Evolutionary conservation across 2,329 filamentous ascomycete species (phyloP).

Genomic region (Claviceps sp.): DNA sequence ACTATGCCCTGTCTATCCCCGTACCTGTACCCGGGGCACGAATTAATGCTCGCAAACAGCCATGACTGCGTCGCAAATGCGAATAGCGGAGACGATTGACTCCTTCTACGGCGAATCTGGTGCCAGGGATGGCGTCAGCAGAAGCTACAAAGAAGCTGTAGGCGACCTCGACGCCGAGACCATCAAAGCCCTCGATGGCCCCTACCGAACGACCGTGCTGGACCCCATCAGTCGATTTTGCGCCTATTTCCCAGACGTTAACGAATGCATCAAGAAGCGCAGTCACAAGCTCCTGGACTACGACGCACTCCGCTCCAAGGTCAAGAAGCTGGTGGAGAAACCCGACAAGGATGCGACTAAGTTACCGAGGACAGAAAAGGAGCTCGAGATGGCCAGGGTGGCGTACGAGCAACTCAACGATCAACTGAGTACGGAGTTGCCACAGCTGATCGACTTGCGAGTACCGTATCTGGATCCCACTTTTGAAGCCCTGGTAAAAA

Average conservation of each 20-base stretch:
- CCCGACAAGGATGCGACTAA: slow-evolving; percentile 98
- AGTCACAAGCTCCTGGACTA: slow-evolving; percentile 98
- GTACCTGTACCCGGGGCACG: background rate
- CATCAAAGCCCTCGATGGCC: slow-evolving; percentile 94
- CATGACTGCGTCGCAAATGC: slow-evolving; percentile 99
- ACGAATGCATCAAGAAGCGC: slow-evolving; percentile 98
- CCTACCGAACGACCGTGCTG: slow-evolving; percentile 84
- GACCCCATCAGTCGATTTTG: slow-evolving; percentile 95
- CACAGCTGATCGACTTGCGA: slow-evolving; percentile 89
- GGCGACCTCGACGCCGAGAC: slow-evolving; percentile 96
- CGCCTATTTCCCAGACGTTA: slow-evolving; percentile 97
- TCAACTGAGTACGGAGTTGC: slow-evolving; percentile 82
- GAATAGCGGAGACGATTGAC: slow-evolving; percentile 97
- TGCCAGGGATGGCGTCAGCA: slow-evolving; percentile 84
- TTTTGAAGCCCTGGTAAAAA: slow-evolving; percentile 97
- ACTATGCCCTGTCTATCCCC: background rate
- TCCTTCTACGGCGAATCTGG: slow-evolving; percentile 97
- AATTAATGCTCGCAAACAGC: slow-evolving; percentile 33
- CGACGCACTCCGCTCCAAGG: slow-evolving; percentile 86
- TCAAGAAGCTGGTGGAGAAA: slow-evolving; percentile 95
- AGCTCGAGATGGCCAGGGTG: slow-evolving; percentile 83
- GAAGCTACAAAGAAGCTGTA: slow-evolving; percentile 96
- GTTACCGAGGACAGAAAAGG: slow-evolving; percentile 88
- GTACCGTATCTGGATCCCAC: slow-evolving; percentile 95
- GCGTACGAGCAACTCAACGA: slow-evolving; percentile 97